These are phyloP conservation scores for Globisporangium polare DNA, from an alignment of 352 stramenopile genomes.

Conservation along the genomic window DNA sequence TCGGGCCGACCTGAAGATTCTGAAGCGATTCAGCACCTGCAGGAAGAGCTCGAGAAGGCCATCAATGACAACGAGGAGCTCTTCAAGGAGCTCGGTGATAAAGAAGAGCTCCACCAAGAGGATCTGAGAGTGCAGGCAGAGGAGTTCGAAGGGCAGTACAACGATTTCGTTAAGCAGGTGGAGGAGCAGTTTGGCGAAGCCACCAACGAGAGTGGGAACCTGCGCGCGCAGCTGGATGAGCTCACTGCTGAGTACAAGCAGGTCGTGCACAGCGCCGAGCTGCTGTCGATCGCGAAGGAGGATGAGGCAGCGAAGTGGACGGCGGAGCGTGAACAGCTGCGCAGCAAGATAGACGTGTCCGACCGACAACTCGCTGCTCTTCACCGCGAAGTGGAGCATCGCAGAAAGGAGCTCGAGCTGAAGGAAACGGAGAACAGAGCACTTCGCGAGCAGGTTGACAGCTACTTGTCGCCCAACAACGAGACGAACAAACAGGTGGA, in stretches of 20 bases:
- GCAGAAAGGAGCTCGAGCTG: constrained; percentile 43
- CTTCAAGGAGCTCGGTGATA: constrained; percentile 39
- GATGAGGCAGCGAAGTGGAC: constrained; percentile 51
- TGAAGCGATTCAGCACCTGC: constrained; percentile 37
- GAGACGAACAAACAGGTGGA: constrained; percentile 53
- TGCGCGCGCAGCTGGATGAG: constrained; percentile 43
- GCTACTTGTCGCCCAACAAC: constrained; percentile 49
- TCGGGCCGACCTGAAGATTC: constrained; percentile 17
- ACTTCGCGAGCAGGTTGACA: constrained; percentile 48
- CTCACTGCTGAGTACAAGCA: constrained; percentile 45
- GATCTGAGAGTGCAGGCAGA: constrained; percentile 39
- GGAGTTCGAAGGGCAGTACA: constrained; percentile 61
- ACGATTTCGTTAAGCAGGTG: constrained; percentile 46
- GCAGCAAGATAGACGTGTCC: constrained; percentile 30
- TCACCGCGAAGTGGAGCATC: constrained; percentile 50
- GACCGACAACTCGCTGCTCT: constrained; percentile 39
- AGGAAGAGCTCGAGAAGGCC: constrained; percentile 28
- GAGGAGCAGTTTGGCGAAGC: constrained; percentile 45
- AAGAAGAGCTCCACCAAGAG: constrained; percentile 41
- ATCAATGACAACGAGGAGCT: constrained; percentile 42
- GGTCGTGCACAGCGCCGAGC: constrained; percentile 24
- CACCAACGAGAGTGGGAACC: constrained; percentile 48
- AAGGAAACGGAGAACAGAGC: constrained; percentile 45
- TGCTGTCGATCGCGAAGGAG: constrained; percentile 23
- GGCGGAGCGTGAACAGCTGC: constrained; percentile 43